phyloP scores from a whole-genome alignment of 139 green algal genomes.

The Chlorella ohadii region DNA sequence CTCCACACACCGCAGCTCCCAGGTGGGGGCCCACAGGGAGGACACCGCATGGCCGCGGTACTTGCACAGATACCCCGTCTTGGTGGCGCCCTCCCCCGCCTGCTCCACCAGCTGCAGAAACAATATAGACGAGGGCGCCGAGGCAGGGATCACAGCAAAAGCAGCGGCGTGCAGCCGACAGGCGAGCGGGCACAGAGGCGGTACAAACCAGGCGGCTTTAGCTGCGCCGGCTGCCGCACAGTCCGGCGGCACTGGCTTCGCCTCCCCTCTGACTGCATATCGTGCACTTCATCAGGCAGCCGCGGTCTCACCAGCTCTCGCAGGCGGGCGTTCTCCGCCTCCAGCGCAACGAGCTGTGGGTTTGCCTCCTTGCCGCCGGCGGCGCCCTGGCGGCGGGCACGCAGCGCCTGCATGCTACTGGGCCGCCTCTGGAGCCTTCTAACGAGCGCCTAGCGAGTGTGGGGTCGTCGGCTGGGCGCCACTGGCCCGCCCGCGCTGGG shows the following conservation, averaged over 20 bases:
- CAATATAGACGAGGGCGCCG: too few relatives aligned
- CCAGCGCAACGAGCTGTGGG: constrained; percentile 2
- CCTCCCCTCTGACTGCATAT: too few relatives aligned
- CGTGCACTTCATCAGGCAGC: not conserved
- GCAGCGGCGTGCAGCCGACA: too few relatives aligned
- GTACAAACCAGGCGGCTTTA: too few relatives aligned
- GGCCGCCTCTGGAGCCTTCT: too few relatives aligned
- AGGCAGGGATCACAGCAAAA: too few relatives aligned
- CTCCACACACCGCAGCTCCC: constrained; percentile 59
- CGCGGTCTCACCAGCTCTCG: constrained; percentile 23
- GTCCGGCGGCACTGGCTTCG: too few relatives aligned
- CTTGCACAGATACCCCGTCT: constrained; percentile 64
- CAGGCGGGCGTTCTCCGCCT: constrained; percentile 45
- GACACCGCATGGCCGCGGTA: constrained; percentile 47
- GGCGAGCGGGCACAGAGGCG: too few relatives aligned
- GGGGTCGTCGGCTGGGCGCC: too few relatives aligned
- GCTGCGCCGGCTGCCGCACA: too few relatives aligned
- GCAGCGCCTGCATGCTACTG: constrained; percentile 4
- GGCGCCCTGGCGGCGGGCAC: constrained; percentile 6
- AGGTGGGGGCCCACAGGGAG: constrained; percentile 47
- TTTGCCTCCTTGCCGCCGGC: not conserved
- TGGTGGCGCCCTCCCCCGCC: constrained; percentile 15
- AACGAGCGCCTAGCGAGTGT: too few relatives aligned
- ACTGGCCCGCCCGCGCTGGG: too few relatives aligned
- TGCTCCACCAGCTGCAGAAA: constrained; percentile 34